These are phyloP conservation scores for Boletus bicolor DNA, from an alignment of 768 basidiomycete genomes.

Conservation along the genomic window DNA sequence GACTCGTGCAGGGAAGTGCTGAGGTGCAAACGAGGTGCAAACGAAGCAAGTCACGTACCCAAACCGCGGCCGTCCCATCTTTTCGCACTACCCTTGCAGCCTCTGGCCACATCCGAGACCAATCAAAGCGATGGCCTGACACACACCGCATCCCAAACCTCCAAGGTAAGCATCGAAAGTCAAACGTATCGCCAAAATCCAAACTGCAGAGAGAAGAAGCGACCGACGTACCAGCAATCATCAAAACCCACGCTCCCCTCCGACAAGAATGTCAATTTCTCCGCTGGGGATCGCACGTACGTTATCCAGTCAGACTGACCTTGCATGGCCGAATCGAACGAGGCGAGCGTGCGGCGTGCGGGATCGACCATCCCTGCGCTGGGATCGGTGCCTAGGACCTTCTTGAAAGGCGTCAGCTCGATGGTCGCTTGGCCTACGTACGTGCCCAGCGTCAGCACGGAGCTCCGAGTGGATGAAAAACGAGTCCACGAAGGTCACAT, in stretches of 20 bases:
- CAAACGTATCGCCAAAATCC: not conserved
- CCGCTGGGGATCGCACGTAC: constrained; percentile 45
- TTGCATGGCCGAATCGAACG: constrained; percentile 10
- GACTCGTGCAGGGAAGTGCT: too few species aligned
- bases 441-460: not conserved
- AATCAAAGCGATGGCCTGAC: constrained; percentile 81
- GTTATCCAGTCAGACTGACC: constrained; percentile 21
- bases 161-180: not conserved
- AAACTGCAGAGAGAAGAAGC: not conserved
- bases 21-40: too few species aligned
- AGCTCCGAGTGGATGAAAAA: too few species aligned
- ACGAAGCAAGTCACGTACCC: constrained; percentile 44
- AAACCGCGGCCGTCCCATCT: constrained; percentile 67
- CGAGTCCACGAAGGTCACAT: constrained; percentile 4
- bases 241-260: constrained; percentile 60
- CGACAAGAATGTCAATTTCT: constrained; percentile 49
- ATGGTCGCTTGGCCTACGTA: constrained; percentile 54
- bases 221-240: constrained; percentile 54
- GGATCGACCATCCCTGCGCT: constrained; percentile 66
- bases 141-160: not conserved
- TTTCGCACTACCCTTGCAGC: constrained; percentile 53
- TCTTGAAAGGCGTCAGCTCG: constrained; percentile 52
- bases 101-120: constrained; percentile 68
- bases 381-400: constrained; percentile 71
- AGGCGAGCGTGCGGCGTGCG: constrained; percentile 34